Percentiles rank a stretch among this genome's conserved stretches.
These are phyloP conservation scores for Chlamydomonas reinhardtii DNA, from an alignment of 163 green algal species.

Conservation along the genomic window DNA sequence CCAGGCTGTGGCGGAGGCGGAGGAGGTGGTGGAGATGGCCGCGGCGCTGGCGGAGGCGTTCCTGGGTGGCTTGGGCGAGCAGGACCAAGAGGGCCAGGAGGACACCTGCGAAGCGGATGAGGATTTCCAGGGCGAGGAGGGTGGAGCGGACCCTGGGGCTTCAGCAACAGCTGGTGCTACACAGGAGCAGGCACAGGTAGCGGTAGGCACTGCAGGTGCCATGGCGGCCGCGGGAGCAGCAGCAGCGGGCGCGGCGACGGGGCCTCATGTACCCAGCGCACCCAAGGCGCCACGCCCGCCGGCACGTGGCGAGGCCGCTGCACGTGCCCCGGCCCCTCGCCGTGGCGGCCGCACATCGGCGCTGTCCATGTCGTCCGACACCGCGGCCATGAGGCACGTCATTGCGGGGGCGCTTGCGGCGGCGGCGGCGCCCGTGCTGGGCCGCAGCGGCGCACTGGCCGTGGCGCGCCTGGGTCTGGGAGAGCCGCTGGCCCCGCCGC, in stretches of 20 bases:
- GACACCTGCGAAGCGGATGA: too few relatives aligned
- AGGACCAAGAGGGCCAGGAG: background rate
- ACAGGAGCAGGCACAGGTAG: background rate
- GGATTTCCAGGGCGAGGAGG: background rate
- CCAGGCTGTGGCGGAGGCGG: slow-evolving; percentile 25
- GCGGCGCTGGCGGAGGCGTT: slow-evolving; percentile 25
- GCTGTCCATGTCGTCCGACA: too few relatives aligned
- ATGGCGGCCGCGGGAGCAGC: background rate
- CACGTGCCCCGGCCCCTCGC: too few relatives aligned
- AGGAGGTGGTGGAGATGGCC: slow-evolving; percentile 42
- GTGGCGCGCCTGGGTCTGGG: slow-evolving; percentile 28
- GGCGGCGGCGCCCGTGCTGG: slow-evolving; percentile 31
- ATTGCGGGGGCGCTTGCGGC: slow-evolving; percentile 32
- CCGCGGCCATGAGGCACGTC: background rate
- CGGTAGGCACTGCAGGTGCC: background rate
- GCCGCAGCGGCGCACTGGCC: slow-evolving; percentile 17
- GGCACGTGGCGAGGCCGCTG: too few relatives aligned
- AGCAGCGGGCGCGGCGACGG: background rate
- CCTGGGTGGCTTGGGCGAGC: background rate
- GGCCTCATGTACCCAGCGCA: too few relatives aligned
- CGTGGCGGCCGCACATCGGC: too few relatives aligned
- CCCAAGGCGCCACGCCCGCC: too few relatives aligned
- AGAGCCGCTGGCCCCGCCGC: background rate
- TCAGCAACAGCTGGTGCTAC: too few relatives aligned
- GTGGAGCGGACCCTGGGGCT: too few relatives aligned